Conservation (phyloP, 257 asterid genomes). For the Rauvolfia tetraphylla region DNA sequence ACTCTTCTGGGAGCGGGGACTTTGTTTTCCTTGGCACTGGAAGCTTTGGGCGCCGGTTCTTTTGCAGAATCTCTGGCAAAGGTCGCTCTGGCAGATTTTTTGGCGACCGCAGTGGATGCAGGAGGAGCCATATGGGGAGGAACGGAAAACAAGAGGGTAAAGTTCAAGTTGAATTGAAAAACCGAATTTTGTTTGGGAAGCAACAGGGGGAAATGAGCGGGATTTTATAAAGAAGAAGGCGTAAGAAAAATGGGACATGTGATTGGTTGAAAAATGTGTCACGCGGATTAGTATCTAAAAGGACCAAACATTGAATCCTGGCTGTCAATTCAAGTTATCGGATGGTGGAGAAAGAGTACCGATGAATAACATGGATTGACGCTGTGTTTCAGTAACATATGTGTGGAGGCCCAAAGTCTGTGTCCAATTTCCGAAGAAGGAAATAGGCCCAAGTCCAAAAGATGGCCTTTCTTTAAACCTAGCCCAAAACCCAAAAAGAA, state of each 20-base stretch:
- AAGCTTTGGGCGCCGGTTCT: slow-evolving; percentile 1
- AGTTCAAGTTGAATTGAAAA: not conserved
- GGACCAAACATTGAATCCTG: slow-evolving; percentile 38
- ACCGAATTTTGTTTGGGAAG: not conserved
- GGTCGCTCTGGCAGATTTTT: not conserved
- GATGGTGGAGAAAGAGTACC: slow-evolving; percentile 29
- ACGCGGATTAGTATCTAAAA: slow-evolving; percentile 43
- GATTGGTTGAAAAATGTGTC: slow-evolving; percentile 46
- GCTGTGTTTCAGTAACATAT: no score
- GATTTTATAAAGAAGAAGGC: slow-evolving; percentile 13
- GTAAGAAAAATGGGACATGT: slow-evolving; percentile 29
- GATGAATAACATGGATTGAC: not conserved
- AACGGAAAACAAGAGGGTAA: not conserved
- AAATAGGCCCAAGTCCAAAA: no score
- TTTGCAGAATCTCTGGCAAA: not conserved
- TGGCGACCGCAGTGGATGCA: not conserved
- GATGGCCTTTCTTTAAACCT: no score
- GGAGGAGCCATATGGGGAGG: slow-evolving; percentile 11
- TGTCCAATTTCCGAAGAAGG: no score
- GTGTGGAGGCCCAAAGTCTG: no score
- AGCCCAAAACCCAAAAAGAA: not conserved
- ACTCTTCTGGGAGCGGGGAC: slow-evolving; percentile 43
- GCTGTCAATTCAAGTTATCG: slow-evolving; percentile 53
- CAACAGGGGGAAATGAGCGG: slow-evolving; percentile 7
- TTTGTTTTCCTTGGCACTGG: slow-evolving; percentile 38